These are phyloP conservation scores for Chlorociboria aeruginascens DNA, from an alignment of 495 filamentous ascomycete species.

Conservation along the genomic window DNA sequence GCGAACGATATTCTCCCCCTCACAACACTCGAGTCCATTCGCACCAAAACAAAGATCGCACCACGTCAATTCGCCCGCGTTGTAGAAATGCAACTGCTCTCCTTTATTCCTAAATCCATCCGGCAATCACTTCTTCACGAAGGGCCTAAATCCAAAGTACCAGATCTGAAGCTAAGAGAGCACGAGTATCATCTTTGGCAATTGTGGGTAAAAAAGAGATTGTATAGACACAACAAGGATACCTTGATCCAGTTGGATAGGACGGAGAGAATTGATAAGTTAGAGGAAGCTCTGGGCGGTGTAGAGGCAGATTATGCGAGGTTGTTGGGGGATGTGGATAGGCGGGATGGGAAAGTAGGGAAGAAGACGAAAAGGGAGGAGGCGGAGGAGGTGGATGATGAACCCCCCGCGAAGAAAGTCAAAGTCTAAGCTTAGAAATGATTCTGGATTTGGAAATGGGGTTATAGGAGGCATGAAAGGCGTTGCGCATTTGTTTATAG, in stretches of 20 bases:
- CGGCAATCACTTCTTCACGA: slow-evolving; percentile 30
- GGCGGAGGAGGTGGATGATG: slow-evolving; percentile 4
- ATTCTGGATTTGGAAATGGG: neutral
- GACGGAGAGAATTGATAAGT: slow-evolving; percentile 63
- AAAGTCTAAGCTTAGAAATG: slow-evolving; percentile 2
- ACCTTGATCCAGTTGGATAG: slow-evolving; percentile 66
- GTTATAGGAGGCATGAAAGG: neutral
- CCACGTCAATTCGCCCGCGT: slow-evolving; percentile 79
- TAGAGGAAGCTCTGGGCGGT: slow-evolving; percentile 62
- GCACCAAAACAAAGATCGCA: slow-evolving; percentile 60
- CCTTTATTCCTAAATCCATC: slow-evolving; percentile 50
- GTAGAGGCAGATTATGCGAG: slow-evolving; percentile 76
- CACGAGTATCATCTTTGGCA: slow-evolving; percentile 69
- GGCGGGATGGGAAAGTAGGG: neutral
- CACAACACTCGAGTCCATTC: slow-evolving; percentile 45
- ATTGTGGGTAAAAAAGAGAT: slow-evolving; percentile 66
- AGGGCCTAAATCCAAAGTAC: slow-evolving; percentile 23
- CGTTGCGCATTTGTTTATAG: neutral
- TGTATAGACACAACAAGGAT: slow-evolving; percentile 70
- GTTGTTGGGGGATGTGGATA: slow-evolving; percentile 33
- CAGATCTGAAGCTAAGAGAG: slow-evolving; percentile 36
- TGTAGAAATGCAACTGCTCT: slow-evolving; percentile 81
- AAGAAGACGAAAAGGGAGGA: slow-evolving; percentile 5
- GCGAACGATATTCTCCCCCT: slow-evolving; percentile 55
- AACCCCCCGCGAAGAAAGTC: slow-evolving; percentile 13